Base-by-base conservation (phyloP, 257 asterid species). In the Solanum paucissectum region DNA sequence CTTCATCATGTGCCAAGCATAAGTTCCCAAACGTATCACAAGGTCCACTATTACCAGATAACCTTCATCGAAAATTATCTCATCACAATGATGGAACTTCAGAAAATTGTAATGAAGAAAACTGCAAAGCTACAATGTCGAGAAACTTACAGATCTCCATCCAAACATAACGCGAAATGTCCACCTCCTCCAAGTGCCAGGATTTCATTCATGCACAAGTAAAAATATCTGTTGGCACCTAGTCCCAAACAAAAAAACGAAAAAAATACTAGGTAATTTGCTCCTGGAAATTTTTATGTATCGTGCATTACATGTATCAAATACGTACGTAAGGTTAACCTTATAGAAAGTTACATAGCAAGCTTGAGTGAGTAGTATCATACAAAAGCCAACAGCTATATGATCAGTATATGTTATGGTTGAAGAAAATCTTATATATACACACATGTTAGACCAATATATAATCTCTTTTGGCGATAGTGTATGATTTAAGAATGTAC, bases 171-270 rank as follows among this genome's bases (percentile, higher is more conserved):
- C 27, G 98, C 99, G 87, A 96, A 96, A 91, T 90, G 90, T 83
- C 93, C 95, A 86, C 99, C 99, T 27, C 99, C 99, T 87, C 99
- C 99, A 83, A 97, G 91, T 52, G 99, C 99, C 88, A 97, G 92
- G 91, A 93, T 89, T 86, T 97, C 98, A 89, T 94, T 95, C 93
- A 94, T 90, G 90, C 99, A 97, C 95, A 97, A 85, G 89, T 90
- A 95, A 89, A 93, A 97, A 87, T 96, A 97, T 89, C 99, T 91
- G 86, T 97, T 97, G 86, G 94, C 96, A 90, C 99, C 99, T 96
- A 87, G 71, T 49, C 49, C 64, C 68, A 58, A 58, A 58, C 68
- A 21, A 23, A 33, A 49, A 23, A 46, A 7, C 5, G 0, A 44
- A 49, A 14, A 25, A 5, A 27, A 81, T n/a, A 44, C 32, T 46